A percentile compares a stretch with the other conserved stretches of the same genome.
These are phyloP conservation scores for Nemania diffusa DNA, from an alignment of 2,329 filamentous ascomycete species.

Conservation along the genomic window DNA sequence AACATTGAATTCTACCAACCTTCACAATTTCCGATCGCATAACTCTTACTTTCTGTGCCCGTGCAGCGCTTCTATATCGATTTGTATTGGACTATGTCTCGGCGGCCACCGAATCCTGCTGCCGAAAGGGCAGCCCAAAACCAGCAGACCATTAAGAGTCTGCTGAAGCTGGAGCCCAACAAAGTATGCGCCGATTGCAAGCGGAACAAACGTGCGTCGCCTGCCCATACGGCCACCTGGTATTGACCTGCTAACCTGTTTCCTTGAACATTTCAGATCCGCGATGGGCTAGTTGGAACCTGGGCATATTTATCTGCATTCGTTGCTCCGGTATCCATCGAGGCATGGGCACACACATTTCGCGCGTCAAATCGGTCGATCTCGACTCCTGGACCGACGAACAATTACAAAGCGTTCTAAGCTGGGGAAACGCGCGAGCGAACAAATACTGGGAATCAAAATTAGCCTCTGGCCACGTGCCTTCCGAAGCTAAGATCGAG, in stretches of 20 bases:
- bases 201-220: slow-evolving; percentile 87
- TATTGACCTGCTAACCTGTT: slow-evolving; percentile 13
- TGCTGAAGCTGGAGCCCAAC: slow-evolving; percentile 94
- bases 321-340: slow-evolving; percentile 98
- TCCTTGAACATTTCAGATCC: slow-evolving; percentile 69
- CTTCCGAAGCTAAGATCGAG: slow-evolving; percentile 97
- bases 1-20: background rate
- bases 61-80: background rate
- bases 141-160: slow-evolving; percentile 89
- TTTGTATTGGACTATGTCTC: slow-evolving; percentile 70
- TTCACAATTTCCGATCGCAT: slow-evolving; percentile 6
- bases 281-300: slow-evolving; percentile 98
- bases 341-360: slow-evolving; percentile 99
- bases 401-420: slow-evolving; percentile 91
- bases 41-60: background rate
- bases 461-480: slow-evolving; percentile 87
- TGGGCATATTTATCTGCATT: slow-evolving; percentile 97
- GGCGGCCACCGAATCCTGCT: slow-evolving; percentile 78
- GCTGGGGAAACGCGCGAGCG: slow-evolving; percentile 94
- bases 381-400: slow-evolving; percentile 99
- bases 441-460: slow-evolving; percentile 99
- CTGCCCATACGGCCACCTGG: background rate
- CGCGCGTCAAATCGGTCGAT: slow-evolving; percentile 96
- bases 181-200: slow-evolving; percentile 99
- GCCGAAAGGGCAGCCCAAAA: slow-evolving; percentile 93